Percentiles rank a stretch among this genome's conserved stretches.
These are phyloP conservation scores for Colletotrichum tofieldiae DNA, from an alignment of 2,329 filamentous ascomycete genomes.

Conservation along the genomic window DNA sequence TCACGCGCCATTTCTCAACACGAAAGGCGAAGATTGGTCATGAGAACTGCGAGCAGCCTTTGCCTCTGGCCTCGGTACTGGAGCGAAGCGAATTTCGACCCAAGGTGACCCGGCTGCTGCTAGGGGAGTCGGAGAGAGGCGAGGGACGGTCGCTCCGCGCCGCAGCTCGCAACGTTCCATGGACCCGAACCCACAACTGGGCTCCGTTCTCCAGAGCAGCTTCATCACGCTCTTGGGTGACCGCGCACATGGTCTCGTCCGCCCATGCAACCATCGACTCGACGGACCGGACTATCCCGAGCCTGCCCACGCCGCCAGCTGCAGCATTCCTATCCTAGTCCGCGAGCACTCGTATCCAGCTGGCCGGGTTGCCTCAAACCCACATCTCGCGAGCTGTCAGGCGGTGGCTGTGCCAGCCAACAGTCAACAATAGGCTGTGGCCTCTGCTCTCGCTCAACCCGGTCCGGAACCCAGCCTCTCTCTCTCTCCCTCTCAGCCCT, in stretches of 20 bases:
- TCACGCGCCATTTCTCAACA: slow-evolving; percentile 37
- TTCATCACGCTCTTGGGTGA: neutral
- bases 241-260: neutral
- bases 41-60: neutral
- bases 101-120: neutral
- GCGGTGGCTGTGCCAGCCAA: slow-evolving; percentile 33
- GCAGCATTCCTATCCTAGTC: neutral
- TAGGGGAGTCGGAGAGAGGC: neutral
- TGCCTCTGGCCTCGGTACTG: slow-evolving; percentile 3
- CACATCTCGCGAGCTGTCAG: slow-evolving; percentile 22
- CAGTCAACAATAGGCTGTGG: slow-evolving; percentile 30
- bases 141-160: neutral
- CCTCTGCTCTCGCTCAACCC: slow-evolving; percentile 29
- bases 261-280: neutral
- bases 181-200: neutral
- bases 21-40: slow-evolving; percentile 12
- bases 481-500: slow-evolving; percentile 4
- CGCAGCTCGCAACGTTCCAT: slow-evolving; percentile 31
- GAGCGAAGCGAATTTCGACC: neutral
- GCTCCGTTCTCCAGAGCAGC: slow-evolving; percentile 1
- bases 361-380: slow-evolving; percentile 22
- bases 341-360: slow-evolving; percentile 37
- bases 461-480: neutral
- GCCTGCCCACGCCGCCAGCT: neutral
- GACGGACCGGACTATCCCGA: neutral